Evolutionary conservation across 495 filamentous ascomycete genomes (phyloP).

Genomic region (Sphaerosporella brunnea): DNA sequence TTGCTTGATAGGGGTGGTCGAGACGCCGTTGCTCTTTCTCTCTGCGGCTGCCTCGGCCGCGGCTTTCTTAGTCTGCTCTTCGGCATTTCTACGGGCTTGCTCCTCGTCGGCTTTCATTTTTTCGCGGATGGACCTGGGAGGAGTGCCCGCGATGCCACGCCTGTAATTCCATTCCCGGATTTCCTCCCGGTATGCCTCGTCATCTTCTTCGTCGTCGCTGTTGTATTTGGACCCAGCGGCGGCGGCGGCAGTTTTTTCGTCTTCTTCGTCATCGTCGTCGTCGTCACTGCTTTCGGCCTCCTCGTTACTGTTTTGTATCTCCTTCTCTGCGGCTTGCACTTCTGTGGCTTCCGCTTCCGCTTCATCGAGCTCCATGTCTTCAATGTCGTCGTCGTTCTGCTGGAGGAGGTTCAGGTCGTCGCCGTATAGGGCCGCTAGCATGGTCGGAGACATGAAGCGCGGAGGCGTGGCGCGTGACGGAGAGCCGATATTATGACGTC

Average conservation of each 20-base stretch:
- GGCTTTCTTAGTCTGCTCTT: slow-evolving; percentile 21
- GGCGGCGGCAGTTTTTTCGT: slow-evolving; percentile 8
- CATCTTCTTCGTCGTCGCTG: slow-evolving; percentile 23
- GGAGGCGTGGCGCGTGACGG: slow-evolving; percentile 21
- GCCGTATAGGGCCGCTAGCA: slow-evolving; percentile 29
- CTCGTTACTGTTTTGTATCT: neutral
- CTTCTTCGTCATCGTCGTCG: slow-evolving; percentile 15
- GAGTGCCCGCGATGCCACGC: slow-evolving; percentile 24
- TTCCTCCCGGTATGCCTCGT: slow-evolving; percentile 22
- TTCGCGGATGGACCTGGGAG: slow-evolving; percentile 18
- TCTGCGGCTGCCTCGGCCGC: slow-evolving; percentile 8
- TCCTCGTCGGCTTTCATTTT: slow-evolving; percentile 23
- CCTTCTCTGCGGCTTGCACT: neutral
- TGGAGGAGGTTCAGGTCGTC: slow-evolving; percentile 28
- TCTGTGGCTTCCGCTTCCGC: neutral
- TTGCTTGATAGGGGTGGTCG: slow-evolving; percentile 3
- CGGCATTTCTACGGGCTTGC: slow-evolving; percentile 20
- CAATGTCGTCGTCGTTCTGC: slow-evolving; percentile 28
- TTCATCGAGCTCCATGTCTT: slow-evolving; percentile 13
- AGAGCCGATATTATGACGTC: slow-evolving; percentile 39
- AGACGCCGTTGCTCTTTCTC: slow-evolving; percentile 1
- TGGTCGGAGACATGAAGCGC: slow-evolving; percentile 29
- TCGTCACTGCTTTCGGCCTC: neutral
- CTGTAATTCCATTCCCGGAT: slow-evolving; percentile 23
- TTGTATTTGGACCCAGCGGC: slow-evolving; percentile 11